These are phyloP conservation scores for Venturia aucupariae DNA, from an alignment of 2,329 filamentous ascomycete genomes.

Conservation along the genomic window DNA sequence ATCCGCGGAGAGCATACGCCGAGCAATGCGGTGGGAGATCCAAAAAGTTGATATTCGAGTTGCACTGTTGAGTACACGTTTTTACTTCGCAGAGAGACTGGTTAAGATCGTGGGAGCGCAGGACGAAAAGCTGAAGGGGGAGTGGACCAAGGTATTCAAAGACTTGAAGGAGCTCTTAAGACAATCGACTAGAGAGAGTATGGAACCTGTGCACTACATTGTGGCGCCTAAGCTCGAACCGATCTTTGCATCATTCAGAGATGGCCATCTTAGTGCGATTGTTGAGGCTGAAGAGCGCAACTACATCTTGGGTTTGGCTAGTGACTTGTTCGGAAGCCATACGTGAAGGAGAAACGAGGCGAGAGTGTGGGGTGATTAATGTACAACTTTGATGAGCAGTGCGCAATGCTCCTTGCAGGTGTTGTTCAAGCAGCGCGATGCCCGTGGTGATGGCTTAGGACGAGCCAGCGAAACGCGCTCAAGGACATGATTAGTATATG, in stretches of 20 bases:
- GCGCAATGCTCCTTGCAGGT: background rate
- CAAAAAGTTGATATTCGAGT: constrained; percentile 76
- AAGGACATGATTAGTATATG: no score
- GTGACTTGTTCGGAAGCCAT: background rate
- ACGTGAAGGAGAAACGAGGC: background rate
- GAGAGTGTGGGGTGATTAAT: background rate
- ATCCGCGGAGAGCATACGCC: constrained; percentile 26
- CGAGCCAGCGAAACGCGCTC: no score
- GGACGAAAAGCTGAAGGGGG: background rate
- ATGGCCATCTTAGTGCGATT: background rate
- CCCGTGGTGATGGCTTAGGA: no score
- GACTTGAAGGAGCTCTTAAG: constrained; percentile 6
- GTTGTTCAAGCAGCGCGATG: background rate
- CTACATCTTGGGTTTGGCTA: background rate
- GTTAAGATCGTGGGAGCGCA: background rate
- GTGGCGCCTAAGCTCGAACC: background rate
- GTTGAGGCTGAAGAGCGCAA: constrained; percentile 1
- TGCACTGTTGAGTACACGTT: background rate
- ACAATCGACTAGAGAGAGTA: background rate
- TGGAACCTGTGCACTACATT: constrained; percentile 1
- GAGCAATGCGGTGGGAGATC: constrained; percentile 56
- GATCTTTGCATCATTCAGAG: background rate
- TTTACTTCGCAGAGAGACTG: constrained; percentile 8
- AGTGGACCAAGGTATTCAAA: constrained; percentile 4
- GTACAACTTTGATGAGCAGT: background rate